Evolutionary conservation across 352 stramenopile species (phyloP).

Genomic region (Phytopythium chamaehyphon): DNA sequence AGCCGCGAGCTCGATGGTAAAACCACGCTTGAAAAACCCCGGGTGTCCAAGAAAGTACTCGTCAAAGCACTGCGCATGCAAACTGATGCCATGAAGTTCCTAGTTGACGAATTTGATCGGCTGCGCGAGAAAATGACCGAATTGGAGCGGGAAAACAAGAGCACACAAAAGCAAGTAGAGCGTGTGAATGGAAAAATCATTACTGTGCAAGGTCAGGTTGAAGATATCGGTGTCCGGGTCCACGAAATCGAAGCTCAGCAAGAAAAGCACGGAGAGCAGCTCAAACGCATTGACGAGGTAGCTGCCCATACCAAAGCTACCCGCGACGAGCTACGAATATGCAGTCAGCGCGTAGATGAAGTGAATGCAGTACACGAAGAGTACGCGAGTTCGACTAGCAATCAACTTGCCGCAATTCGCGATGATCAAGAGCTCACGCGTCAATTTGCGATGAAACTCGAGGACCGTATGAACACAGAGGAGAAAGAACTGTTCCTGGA

Average conservation of each 20-base stretch:
- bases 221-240: constrained; percentile 61
- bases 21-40: constrained; percentile 71
- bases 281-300: constrained; percentile 75
- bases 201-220: constrained; percentile 68
- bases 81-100: constrained; percentile 77
- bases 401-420: constrained; percentile 43
- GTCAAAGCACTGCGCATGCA: constrained; percentile 82
- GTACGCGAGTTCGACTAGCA: constrained; percentile 49
- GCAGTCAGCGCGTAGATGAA: constrained; percentile 47
- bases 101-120: constrained; percentile 82
- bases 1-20: constrained; percentile 79
- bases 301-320: constrained; percentile 38
- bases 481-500: constrained; percentile 79
- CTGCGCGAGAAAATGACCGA: constrained; percentile 68
- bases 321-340: constrained; percentile 42
- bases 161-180: constrained; percentile 76
- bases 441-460: constrained; percentile 80
- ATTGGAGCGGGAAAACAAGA: constrained; percentile 72
- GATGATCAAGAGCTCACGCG: constrained; percentile 75
- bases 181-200: constrained; percentile 74
- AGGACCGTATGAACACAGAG: constrained; percentile 78
- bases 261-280: constrained; percentile 50
- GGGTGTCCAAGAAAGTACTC: constrained; percentile 80
- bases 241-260: constrained; percentile 62
- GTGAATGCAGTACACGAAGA: constrained; percentile 33